These are phyloP conservation scores for Fragilaria crotonensis DNA, from an alignment of 108 stramenopile species.

Conservation along the genomic window DNA sequence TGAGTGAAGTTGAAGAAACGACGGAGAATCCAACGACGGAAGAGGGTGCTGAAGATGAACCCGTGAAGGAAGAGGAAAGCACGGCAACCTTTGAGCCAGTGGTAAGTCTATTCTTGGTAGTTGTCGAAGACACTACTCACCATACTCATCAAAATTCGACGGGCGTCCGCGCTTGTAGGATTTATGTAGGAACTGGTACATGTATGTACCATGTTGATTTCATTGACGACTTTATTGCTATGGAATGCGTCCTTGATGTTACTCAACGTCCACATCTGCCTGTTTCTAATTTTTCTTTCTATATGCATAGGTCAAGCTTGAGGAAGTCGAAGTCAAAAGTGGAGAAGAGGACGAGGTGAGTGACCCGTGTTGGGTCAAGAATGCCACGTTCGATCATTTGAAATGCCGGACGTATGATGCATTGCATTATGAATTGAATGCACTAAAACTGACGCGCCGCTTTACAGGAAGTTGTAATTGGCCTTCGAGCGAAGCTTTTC, in stretches of 20 bases:
- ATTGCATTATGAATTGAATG: background rate
- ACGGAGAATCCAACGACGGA: slow-evolving; percentile 8
- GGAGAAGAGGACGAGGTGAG: slow-evolving; percentile 97
- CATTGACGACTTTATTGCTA: too few species aligned
- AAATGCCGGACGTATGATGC: background rate
- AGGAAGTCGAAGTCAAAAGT: slow-evolving; percentile 96
- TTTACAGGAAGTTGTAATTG: slow-evolving; percentile 49
- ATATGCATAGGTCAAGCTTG: slow-evolving; percentile 81
- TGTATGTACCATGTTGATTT: too few species aligned
- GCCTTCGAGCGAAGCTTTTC: slow-evolving; percentile 90
- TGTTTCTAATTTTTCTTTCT: background rate
- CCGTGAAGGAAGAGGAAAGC: slow-evolving; percentile 74
- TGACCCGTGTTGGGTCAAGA: slow-evolving; percentile 5
- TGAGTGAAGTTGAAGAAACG: slow-evolving; percentile 15
- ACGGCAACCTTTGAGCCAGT: slow-evolving; percentile 88
- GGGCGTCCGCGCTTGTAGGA: too few species aligned
- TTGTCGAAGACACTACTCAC: too few species aligned
- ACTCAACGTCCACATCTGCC: background rate
- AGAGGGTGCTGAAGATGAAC: slow-evolving; percentile 29
- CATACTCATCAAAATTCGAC: too few species aligned
- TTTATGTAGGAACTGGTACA: too few species aligned
- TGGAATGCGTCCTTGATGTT: background rate
- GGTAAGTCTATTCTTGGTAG: slow-evolving; percentile 69
- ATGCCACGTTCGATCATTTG: background rate
- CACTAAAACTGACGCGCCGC: background rate